Evolutionary conservation across 2,329 filamentous ascomycete species (phyloP), one percentile per base, ranked within the genome.

Genomic region (Knoxdaviesia capensis): DNA sequence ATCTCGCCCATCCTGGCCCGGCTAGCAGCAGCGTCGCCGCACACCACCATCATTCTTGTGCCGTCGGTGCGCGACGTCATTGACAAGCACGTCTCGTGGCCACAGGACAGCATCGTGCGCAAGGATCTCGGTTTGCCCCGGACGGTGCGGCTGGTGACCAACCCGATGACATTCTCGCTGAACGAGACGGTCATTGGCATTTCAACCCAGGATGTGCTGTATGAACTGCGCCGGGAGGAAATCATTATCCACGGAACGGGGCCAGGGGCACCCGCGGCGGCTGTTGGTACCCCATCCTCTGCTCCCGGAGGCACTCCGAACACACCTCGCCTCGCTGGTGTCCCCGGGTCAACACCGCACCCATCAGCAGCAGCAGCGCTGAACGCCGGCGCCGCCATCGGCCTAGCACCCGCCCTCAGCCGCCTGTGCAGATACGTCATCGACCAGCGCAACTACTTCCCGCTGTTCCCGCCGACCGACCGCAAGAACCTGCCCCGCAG

Each of bases 401-500:
- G 44, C 9, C 41, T 41, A 36, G 7, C 38, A 0, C 75, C 82
- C 49, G 51, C 82, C 30, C 65, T 88, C 52, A 74, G 77, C 10
- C 64, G 88, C n/a, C 59, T 87, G 39, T 74, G 80, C 5, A 70
- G 76, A 20, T 79, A 90, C 49, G 58, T 98, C 11, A 73, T 98
- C 44, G 81, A 94, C 59, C 90, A 96, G 60, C 68, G 87, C 6
- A 86, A 90, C 54, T 96, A 87, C 58, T 85, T 85, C 52, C 90
- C 90, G 0, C 61, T 96, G 1, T 94, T 87, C 53, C 90, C 90
- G 5, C 77, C 88, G 0, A 69, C 77, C 8, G 75, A 80, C 41
- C 69, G 86, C 40, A 67, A 73, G 44, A 73, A 64, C 48, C 61
- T 84, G 43, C 75, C 78, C 31, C 79, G 71, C 54, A 74, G 74